phyloP scores from a whole-genome alignment of 805 yeast genomes.

The Millerozyma miso region DNA sequence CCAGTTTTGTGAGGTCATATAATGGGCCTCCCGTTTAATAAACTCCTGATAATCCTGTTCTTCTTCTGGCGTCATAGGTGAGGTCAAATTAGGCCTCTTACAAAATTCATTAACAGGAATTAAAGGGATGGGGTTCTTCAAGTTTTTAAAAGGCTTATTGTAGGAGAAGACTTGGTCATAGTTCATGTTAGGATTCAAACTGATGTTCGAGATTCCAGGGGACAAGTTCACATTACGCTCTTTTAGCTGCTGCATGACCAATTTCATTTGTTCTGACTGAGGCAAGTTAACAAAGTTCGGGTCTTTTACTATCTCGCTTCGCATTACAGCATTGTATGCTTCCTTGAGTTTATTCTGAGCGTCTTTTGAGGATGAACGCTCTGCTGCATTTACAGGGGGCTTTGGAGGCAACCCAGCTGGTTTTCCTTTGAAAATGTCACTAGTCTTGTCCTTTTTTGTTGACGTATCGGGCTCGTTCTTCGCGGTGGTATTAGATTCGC shows the following conservation, averaged over 20 bases:
- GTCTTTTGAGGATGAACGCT: constrained; percentile 4
- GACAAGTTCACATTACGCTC: constrained; percentile 29
- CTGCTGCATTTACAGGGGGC: constrained; percentile 19
- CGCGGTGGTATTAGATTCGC: constrained; percentile 4
- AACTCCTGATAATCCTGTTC: constrained; percentile 49
- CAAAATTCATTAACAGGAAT: constrained; percentile 43
- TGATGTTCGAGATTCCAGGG: constrained; percentile 16
- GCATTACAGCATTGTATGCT: constrained; percentile 35
- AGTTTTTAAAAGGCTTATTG: constrained; percentile 29
- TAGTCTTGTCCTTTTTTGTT: constrained; percentile 11
- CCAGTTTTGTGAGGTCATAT: constrained; percentile 47
- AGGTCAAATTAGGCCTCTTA: constrained; percentile 54
- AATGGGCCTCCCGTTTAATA: constrained; percentile 46
- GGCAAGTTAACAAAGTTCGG: constrained; percentile 35
- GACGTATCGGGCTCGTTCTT: constrained; percentile 3
- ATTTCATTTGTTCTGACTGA: constrained; percentile 28
- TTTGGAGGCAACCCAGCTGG: constrained; percentile 25
- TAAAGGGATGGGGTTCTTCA: constrained; percentile 28
- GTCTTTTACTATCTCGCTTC: constrained; percentile 29
- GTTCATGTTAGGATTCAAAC: constrained; percentile 24
- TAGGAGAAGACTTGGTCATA: constrained; percentile 45
- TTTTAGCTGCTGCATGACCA: constrained; percentile 33
- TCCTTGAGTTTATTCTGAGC: constrained; percentile 20
- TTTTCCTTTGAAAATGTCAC: constrained; percentile 7
- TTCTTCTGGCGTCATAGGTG: constrained; percentile 56